Percentiles rank a stretch among this genome's conserved stretches.
Evolutionary conservation across 2,329 filamentous ascomycete genomes (phyloP).

Genomic region (Orbilia blumenaviensis): DNA sequence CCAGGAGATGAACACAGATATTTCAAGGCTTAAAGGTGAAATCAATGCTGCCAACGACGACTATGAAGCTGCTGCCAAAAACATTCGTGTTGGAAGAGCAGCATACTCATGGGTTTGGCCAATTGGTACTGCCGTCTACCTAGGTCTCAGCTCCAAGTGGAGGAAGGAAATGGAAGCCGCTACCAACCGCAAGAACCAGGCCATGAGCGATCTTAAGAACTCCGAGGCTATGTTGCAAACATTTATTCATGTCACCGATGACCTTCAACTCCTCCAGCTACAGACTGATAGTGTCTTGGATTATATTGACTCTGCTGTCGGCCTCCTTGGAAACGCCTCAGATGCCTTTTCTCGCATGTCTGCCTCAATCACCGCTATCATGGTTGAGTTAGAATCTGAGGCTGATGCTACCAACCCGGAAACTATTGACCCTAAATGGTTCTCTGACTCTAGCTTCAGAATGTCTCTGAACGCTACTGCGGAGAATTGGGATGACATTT

Average conservation of each 20-base stretch:
- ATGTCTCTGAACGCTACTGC: slow-evolving; percentile 39
- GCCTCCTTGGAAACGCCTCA: slow-evolving; percentile 29
- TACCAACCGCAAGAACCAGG: slow-evolving; percentile 23
- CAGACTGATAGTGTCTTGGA: slow-evolving; percentile 46
- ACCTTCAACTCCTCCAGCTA: slow-evolving; percentile 30
- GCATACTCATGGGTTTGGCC: slow-evolving; percentile 38
- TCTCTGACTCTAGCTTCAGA: slow-evolving; percentile 44
- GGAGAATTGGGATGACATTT: slow-evolving; percentile 44
- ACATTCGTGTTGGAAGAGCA: slow-evolving; percentile 12
- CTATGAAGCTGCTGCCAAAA: slow-evolving; percentile 29
- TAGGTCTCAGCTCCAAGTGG: slow-evolving; percentile 36
- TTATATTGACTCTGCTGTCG: slow-evolving; percentile 39
- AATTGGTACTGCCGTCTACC: slow-evolving; percentile 38
- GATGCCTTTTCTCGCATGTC: slow-evolving; percentile 47
- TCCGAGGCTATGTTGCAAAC: slow-evolving; percentile 7
- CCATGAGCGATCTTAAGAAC: neutral
- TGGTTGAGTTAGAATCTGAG: slow-evolving; percentile 46
- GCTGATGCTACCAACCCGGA: slow-evolving; percentile 34
- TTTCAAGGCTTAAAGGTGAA: slow-evolving; percentile 21
- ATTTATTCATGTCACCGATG: slow-evolving; percentile 41
- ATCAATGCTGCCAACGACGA: slow-evolving; percentile 19
- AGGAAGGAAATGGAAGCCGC: slow-evolving; percentile 36
- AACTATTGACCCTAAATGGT: slow-evolving; percentile 45
- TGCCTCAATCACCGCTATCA: slow-evolving; percentile 35
- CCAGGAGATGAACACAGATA: slow-evolving; percentile 25